These are phyloP conservation scores for Poa pratensis DNA, from an alignment of 176 grass and related monocot genomes.

Conservation along the genomic window DNA sequence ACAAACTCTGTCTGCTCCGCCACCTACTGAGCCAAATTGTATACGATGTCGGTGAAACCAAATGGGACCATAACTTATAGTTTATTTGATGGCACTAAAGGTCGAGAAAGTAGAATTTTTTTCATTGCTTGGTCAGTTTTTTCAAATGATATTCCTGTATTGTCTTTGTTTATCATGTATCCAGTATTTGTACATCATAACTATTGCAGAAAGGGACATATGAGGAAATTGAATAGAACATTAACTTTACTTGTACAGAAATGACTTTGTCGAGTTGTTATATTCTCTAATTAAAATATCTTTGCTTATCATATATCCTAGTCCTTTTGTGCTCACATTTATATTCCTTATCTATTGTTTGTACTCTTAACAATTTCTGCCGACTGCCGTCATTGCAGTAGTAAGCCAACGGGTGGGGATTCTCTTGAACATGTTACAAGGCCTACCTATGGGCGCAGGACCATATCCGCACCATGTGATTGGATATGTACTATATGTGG, in stretches of 20 bases:
- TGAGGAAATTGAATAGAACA: neutral
- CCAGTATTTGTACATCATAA: neutral
- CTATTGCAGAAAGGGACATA: conserved; percentile 6
- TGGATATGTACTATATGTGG: conserved; percentile 96
- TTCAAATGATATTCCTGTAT: neutral
- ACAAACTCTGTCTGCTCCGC: neutral
- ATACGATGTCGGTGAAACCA: neutral
- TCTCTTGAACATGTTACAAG: conserved; percentile 58
- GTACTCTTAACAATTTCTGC: conserved; percentile 34
- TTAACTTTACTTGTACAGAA: neutral
- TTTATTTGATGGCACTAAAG: neutral
- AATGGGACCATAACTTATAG: neutral
- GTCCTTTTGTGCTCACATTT: neutral
- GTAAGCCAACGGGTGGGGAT: conserved; percentile 86
- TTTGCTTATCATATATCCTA: neutral
- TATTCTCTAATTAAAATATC: neutral
- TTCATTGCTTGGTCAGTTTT: neutral
- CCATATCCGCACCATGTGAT: conserved; percentile 70
- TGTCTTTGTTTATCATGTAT: neutral
- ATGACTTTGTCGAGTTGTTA: neutral
- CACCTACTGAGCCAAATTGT: conserved; percentile 14
- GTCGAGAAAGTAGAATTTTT: neutral
- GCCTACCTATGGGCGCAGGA: conserved; percentile 66
- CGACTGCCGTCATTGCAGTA: conserved; percentile 63
- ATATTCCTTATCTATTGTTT: conserved; percentile 10